Evolutionary conservation across 2,329 filamentous ascomycete species (phyloP).

Genomic region (Aspergillus hortae): DNA sequence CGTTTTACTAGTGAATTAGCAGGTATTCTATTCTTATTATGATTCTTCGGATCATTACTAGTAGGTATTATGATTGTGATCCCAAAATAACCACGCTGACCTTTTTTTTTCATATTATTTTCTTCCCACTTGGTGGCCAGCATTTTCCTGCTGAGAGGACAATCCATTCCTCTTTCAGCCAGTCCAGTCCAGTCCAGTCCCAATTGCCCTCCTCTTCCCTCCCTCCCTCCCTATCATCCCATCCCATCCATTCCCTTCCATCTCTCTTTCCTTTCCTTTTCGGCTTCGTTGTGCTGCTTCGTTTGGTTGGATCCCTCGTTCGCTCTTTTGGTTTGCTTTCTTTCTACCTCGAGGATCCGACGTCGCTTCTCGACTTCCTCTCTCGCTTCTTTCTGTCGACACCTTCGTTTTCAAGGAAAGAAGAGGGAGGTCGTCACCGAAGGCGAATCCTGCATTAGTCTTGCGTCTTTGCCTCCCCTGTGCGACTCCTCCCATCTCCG

Average conservation of each 20-base stretch:
- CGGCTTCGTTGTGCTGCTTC: not conserved
- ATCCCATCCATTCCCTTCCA: conserved; percentile 23
- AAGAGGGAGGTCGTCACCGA: conserved; percentile 16
- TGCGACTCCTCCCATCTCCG: conserved; percentile 11
- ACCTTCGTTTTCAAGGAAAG: conserved; percentile 26
- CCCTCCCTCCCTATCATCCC: conserved; percentile 26
- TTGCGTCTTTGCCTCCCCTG: conserved; percentile 3
- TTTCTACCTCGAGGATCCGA: conserved; percentile 4
- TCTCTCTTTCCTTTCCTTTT: conserved; percentile 13
- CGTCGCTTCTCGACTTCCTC: not conserved
- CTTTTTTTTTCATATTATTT: conserved; percentile 6
- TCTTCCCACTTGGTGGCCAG: conserved; percentile 18
- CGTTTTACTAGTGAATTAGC: conserved; percentile 16
- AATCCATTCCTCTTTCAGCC: conserved; percentile 25
- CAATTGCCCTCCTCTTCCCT: conserved; percentile 16
- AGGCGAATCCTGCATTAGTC: conserved; percentile 7
- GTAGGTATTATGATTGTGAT: conserved; percentile 5
- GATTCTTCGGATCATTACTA: too few species aligned
- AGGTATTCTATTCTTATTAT: not conserved
- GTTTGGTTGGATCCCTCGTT: conserved; percentile 1
- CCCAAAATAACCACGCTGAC: conserved; percentile 29
- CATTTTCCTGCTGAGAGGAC: conserved; percentile 23
- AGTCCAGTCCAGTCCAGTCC: conserved; percentile 14
- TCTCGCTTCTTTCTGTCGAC: conserved; percentile 24
- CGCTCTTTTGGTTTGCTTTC: conserved; percentile 16